Conservation (phyloP, 331 rosid species). For the Pyracantha coccinea region DNA sequence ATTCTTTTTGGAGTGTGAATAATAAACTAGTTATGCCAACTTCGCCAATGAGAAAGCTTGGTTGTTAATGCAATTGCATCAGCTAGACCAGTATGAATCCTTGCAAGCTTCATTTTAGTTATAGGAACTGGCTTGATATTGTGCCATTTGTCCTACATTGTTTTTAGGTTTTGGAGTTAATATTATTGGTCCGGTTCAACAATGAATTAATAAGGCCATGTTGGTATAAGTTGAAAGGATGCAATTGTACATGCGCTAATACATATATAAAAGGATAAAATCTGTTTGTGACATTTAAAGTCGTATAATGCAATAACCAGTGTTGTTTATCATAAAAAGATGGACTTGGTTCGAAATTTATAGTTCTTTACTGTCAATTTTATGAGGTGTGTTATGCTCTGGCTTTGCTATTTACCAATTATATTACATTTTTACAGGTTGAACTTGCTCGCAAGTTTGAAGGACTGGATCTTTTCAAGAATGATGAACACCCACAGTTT, state of each 20-base stretch:
- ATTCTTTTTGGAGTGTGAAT: constrained; percentile 9
- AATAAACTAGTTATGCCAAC: neutral
- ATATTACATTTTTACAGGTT: constrained; percentile 40
- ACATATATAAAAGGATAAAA: neutral
- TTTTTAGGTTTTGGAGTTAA: neutral
- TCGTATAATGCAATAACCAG: neutral
- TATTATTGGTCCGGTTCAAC: neutral
- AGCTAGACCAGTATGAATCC: neutral
- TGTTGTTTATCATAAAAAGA: neutral
- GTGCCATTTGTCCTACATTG: neutral
- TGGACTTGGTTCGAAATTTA: neutral
- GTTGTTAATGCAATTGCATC: neutral
- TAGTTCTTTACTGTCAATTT: neutral
- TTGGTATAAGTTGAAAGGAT: neutral
- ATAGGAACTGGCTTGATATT: neutral
- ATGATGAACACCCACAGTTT: constrained; percentile 60
- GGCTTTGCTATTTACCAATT: constrained; percentile 6
- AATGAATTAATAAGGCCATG: neutral
- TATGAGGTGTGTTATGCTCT: neutral
- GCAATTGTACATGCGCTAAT: neutral
- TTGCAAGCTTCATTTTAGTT: neutral
- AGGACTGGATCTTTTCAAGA: constrained; percentile 58
- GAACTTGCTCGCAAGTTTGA: constrained; percentile 73
- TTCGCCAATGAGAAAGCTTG: neutral
- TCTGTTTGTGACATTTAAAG: neutral